Base-by-base conservation (phyloP, 306 rosid species). In the Ormosia semicastrata region DNA sequence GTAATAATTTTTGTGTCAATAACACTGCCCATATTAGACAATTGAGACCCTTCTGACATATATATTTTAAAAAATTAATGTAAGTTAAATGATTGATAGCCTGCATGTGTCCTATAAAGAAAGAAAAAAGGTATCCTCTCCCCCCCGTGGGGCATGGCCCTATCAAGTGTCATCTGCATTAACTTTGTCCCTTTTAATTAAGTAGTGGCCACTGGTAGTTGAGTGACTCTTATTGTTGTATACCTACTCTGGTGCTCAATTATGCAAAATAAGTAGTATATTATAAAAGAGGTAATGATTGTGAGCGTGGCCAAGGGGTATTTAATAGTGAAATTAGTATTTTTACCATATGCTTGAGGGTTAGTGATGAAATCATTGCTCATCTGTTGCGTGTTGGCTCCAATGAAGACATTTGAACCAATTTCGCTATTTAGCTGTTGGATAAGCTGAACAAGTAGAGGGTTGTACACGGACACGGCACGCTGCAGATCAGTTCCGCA, bases 381-480 rank as follows among this genome's bases (percentile, higher is more conserved):
- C 89, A 81, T 86, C 13, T 32, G 83, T 17, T 53, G 82, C 0
- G 96, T 85, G 84, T 94, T 92, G 6, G 79, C 96, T 47, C 75
- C 93, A 8, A 91, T 3, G 32, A 94, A 94, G 58, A 91, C 84
- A 67, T 91, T 24, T 0, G 89, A 82, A 41, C 96, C 93, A 40
- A 94, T 3, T 75, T 89, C 83, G 0, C 59, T 2, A 52, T 94
- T 94, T 59, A 94, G 85, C 10, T 81, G 73, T 30, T 0, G 1
- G 2, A 94, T 3, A 18, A 94, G 63, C 52, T 94, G 86, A 81
- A 47, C 44, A 24, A 94, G 93, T 57, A 87, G 97, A 0, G 96
- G 96, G 46, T 94, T 92, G 82, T 68, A 94, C 80, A 94, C 82
- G 0, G 62, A 6, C 0, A 91, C 90, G 0, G 98, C 98, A 9